Evolutionary conservation across 2,329 filamentous ascomycete genomes (phyloP), one percentile per base, ranked within the genome.

Genomic region (Pseudogymnoascus sp.): DNA sequence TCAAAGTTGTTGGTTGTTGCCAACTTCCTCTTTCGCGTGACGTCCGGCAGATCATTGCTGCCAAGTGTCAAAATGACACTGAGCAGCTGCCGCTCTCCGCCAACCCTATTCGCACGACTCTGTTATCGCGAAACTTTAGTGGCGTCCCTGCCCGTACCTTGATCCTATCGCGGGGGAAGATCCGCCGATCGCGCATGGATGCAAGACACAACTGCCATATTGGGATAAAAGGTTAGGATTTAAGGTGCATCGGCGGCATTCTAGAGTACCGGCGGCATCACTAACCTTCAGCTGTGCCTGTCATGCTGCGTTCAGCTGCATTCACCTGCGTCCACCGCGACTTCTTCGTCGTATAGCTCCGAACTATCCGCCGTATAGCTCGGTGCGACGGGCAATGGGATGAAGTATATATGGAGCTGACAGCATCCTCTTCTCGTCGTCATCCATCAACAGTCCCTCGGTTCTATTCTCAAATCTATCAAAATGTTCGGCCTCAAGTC

Each of bases 161-260:
- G 47, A 53, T 53, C 47, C 28, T 20, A 33, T 53, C 28, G 28
- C 28, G n/a, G 47, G 28, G 12, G 47, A 14, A 33, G 28, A 53
- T 53, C 25, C 28, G 47, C 9, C 11, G 28, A 53, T 53, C 47
- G n/a, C 28, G 28, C 47, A 33, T 53, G 47, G 43, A 53, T 53
- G 25, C 43, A 53, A 53, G 43, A 53, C 47, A 53, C 47, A 53
- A 53, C 47, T 53, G 33, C 47, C 28, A 8, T 5, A 33, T 53
- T 53, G 6, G 47, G 47, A 6, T 53, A 33, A 33, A 53, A 28
- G 12, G 2, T 33, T 35, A 2, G 47, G 47, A 33, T 53, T 53
- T 53, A 53, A 53, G 47, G 47, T 53, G 47, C 47, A 53, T 53
- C 28, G 47, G 47, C 47, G 47, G 28, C 47, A 53, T 53, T 53